phyloP scores from a whole-genome alignment of 208 protist species.

The Trypanosoma scelopori region DNA sequence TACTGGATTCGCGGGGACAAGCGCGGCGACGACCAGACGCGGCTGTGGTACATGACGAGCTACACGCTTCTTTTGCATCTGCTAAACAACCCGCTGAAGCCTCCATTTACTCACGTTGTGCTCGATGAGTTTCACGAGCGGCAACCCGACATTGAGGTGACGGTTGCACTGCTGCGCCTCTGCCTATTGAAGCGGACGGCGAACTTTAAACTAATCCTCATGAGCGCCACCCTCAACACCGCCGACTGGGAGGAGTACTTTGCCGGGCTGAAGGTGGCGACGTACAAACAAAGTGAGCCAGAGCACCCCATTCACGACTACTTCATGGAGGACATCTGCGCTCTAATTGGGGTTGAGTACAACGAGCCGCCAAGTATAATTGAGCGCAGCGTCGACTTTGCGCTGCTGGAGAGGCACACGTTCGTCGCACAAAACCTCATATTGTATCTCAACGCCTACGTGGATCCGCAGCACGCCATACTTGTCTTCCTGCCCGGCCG shows the following conservation, averaged over 20 bases:
- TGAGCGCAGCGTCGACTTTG: conserved; percentile 20
- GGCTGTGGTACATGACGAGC: conserved; percentile 55
- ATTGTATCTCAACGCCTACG: conserved; percentile 49
- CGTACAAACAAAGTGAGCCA: conserved; percentile 40
- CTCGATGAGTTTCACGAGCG: conserved; percentile 85
- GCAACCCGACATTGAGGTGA: conserved; percentile 86
- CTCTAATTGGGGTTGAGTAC: conserved; percentile 26
- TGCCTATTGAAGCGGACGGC: conserved; percentile 25
- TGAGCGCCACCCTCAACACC: conserved; percentile 93
- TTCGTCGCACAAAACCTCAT: conserved; percentile 73
- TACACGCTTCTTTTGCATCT: conserved; percentile 46
- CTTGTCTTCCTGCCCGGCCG: conserved; percentile 90
- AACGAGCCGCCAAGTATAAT: conserved; percentile 18
- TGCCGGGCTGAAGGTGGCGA: conserved; percentile 43
- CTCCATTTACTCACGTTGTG: conserved; percentile 58
- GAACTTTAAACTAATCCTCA: conserved; percentile 97
- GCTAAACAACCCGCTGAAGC: conserved; percentile 31
- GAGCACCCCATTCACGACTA: conserved; percentile 80
- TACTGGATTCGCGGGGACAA: conserved; percentile 46
- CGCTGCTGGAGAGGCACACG: conserved; percentile 48
- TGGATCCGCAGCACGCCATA: conserved; percentile 60
- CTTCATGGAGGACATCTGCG: conserved; percentile 82
- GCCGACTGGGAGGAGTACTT: conserved; percentile 75
- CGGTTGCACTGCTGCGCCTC: conserved; percentile 59
- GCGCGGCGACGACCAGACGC: conserved; percentile 40